These are phyloP conservation scores for Coemansia sp. DNA, from an alignment of 192 early-diverging fungal species.

Conservation along the genomic window DNA sequence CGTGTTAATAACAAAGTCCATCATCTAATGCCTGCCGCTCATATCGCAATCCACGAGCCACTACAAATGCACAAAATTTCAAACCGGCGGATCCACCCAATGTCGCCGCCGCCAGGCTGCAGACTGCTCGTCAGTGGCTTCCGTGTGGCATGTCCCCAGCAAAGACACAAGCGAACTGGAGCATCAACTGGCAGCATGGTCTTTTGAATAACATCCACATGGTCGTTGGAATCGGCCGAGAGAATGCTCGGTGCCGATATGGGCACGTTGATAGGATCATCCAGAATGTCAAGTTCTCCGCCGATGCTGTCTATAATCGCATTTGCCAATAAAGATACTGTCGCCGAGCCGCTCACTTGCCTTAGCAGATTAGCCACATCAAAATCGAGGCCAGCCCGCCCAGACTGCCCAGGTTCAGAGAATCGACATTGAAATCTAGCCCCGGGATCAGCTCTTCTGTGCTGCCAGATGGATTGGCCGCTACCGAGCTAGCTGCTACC, in stretches of 20 bases:
- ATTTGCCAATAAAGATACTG: not conserved
- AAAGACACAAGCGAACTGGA: conserved; percentile 30
- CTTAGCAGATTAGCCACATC: conserved; percentile 43
- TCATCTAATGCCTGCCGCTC: not conserved
- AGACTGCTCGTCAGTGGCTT: not conserved
- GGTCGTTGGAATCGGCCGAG: conserved; percentile 11
- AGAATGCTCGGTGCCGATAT: conserved; percentile 2
- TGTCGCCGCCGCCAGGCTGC: not conserved
- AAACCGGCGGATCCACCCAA: conserved; percentile 42
- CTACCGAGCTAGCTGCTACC: not conserved
- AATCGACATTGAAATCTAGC: conserved; percentile 46
- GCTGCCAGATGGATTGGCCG: not conserved
- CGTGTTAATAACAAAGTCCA: not conserved
- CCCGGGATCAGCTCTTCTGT: conserved; percentile 1
- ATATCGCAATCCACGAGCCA: conserved; percentile 44
- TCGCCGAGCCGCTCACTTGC: conserved; percentile 28
- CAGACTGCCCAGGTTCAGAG: conserved; percentile 40
- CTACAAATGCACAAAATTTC: conserved; percentile 45
- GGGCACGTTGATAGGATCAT: not conserved
- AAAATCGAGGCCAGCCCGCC: conserved; percentile 38
- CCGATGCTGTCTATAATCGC: not conserved
- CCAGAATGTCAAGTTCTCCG: not conserved
- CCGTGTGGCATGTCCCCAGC: conserved; percentile 49
- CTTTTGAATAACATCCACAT: conserved; percentile 49
- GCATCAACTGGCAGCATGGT: conserved; percentile 36